These are phyloP conservation scores for Diutina ranongensis DNA, from an alignment of 1,139 yeast species.

Conservation along the genomic window DNA sequence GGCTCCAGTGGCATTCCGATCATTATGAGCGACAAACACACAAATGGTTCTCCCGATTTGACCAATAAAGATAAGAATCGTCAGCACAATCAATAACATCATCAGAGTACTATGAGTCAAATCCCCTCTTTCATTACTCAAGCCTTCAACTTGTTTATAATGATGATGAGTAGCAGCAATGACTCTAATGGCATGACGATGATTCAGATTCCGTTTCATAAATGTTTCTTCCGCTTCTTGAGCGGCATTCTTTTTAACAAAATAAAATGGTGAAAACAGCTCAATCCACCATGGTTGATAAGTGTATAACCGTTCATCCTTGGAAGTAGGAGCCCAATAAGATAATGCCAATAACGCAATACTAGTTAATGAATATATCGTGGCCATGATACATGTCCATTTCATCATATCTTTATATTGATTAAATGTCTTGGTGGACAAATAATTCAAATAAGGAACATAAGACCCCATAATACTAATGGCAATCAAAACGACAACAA, in stretches of 20 bases:
- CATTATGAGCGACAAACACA: conserved; percentile 25
- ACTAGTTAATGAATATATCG: neutral
- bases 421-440: conserved; percentile 13
- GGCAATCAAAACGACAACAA: conserved; percentile 44
- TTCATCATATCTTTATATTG: neutral
- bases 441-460: conserved; percentile 49
- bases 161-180: conserved; percentile 37
- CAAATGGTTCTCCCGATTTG: conserved; percentile 49
- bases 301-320: conserved; percentile 43
- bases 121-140: conserved; percentile 31
- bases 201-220: conserved; percentile 35
- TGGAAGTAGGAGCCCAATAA: conserved; percentile 45
- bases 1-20: conserved; percentile 15
- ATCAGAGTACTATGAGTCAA: conserved; percentile 40
- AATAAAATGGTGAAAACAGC: conserved; percentile 44
- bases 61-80: conserved; percentile 43
- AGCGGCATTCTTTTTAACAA: conserved; percentile 37
- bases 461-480: conserved; percentile 52
- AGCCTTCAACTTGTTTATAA: conserved; percentile 31
- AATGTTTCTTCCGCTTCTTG: conserved; percentile 40
- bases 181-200: conserved; percentile 39
- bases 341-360: neutral
- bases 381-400: conserved; percentile 7
- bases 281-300: conserved; percentile 79
- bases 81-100: conserved; percentile 35